These are phyloP conservation scores for Conticribra guillardii DNA, from an alignment of 108 stramenopile species.

Conservation along the genomic window DNA sequence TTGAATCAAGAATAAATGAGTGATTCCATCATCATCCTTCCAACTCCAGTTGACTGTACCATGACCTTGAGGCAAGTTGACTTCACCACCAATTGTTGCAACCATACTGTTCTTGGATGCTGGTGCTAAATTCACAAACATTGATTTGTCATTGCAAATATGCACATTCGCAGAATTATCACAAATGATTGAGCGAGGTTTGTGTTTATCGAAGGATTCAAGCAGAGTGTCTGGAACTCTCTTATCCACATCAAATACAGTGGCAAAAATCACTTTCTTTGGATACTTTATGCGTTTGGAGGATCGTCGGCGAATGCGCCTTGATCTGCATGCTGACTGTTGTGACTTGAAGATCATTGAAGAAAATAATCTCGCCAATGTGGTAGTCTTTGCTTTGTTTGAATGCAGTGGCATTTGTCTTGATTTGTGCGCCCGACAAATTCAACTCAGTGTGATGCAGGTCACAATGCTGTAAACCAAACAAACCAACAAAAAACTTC, in stretches of 20 bases:
- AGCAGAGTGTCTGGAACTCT: not conserved
- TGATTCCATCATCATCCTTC: not conserved
- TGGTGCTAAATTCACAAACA: not conserved
- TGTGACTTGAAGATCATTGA: no score
- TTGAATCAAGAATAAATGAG: not conserved
- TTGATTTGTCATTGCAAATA: not conserved
- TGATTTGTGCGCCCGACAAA: no score
- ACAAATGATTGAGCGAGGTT: not conserved
- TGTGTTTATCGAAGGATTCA: not conserved
- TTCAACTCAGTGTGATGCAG: no score
- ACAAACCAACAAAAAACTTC: no score
- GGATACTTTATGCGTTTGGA: not conserved
- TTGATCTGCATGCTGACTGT: no score
- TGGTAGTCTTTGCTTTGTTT: no score
- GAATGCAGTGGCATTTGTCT: no score
- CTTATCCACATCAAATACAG: not conserved
- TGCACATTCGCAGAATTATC: slow-evolving; percentile 3
- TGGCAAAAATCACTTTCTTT: not conserved
- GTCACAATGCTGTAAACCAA: no score
- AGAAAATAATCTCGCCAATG: no score
- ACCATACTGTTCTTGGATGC: not conserved
- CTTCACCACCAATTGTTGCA: not conserved
- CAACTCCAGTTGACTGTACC: slow-evolving; percentile 3
- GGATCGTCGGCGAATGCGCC: not conserved
- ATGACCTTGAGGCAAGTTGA: not conserved